Percentiles rank a stretch among this genome's conserved stretches.
Conservation (phyloP, 768 basidiomycete genomes). For the Mycena venus region DNA sequence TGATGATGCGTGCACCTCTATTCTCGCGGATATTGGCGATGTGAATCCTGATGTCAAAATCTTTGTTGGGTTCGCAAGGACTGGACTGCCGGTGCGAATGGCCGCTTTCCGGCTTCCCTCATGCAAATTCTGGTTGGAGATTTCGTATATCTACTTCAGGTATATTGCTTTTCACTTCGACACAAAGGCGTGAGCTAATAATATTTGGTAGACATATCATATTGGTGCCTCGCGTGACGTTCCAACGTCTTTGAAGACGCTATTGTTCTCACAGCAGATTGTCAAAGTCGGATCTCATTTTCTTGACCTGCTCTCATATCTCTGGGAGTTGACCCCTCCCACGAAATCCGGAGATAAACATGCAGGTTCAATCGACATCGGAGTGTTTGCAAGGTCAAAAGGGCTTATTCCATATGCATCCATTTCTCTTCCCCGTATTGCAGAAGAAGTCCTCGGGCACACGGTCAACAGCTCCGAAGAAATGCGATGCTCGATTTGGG, state of each 20-base stretch:
- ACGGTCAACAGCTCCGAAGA: not conserved
- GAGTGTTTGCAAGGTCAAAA: not conserved
- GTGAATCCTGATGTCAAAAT: not conserved
- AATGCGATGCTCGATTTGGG: not conserved
- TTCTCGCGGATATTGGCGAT: not conserved
- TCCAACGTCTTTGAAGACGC: not conserved
- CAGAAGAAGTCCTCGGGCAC: too few species aligned
- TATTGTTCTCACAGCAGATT: not conserved
- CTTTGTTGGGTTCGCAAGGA: not conserved
- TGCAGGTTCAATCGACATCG: not conserved
- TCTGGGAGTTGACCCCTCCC: too few species aligned
- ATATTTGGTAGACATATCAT: not conserved
- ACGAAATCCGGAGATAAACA: not conserved
- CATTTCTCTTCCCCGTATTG: too few species aligned
- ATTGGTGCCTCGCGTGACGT: not conserved
- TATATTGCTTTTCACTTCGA: not conserved
- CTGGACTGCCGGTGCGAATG: not conserved
- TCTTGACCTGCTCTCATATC: too few species aligned
- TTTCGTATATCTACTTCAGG: too few species aligned
- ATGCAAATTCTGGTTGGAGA: too few species aligned
- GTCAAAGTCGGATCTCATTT: conserved; percentile 10
- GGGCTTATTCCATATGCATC: too few species aligned
- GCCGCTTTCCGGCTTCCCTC: not conserved
- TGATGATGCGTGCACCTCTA: not conserved
- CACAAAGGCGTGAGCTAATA: not conserved